Base-by-base conservation (phyloP, 768 basidiomycete genomes). In the Boletus sp. region DNA sequence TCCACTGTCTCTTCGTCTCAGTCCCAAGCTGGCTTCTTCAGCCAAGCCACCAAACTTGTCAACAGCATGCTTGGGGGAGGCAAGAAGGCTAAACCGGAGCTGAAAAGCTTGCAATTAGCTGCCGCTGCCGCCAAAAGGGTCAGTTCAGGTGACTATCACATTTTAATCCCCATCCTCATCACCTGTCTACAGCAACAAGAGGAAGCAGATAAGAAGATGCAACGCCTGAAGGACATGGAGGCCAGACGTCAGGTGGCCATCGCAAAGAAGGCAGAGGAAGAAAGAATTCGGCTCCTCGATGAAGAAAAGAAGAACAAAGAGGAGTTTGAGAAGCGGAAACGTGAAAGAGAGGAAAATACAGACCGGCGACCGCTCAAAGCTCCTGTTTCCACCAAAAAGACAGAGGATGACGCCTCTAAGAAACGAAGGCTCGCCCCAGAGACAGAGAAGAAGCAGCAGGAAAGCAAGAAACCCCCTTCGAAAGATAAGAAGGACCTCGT, bases 121-220 rank as follows among this genome's bases (percentile, higher is more conserved):
- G 88, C 90, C 0, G 81, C 81, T 17, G 90, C 84, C 3, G 92
- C 91, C 4, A 95, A 92, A 76, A 96, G 88, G 86, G 94, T 93
- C 17, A n/a, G 75, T 37, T 49, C 9, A 48, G 53, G 60, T 39
- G 1, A 45, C 5, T 51, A 29, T 35, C 21, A 1, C 25, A 43
- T 33, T 29, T 33, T 56, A 23, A 51, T 25, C 17, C 32, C 11
- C 32, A 21, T 38, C 25, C 51, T 59, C 37, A 60, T 54, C 45
- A 48, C 58, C 43, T 50, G 13, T 27, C 25, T 34, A 38, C 64
- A 97, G 95, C 91, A 95, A 78, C 90, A 95, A 76, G 90, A 89
- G 60, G 89, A 91, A 65, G 79, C 81, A 33, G 92, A 91, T 59
- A 91, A 87, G 72, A 92, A 90, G 70, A 81, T 79, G 1, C 74